Evolutionary conservation across 441 rosid species (phyloP), one percentile per base, ranked within the genome.

Genomic region (Eugenia klotzschiana): DNA sequence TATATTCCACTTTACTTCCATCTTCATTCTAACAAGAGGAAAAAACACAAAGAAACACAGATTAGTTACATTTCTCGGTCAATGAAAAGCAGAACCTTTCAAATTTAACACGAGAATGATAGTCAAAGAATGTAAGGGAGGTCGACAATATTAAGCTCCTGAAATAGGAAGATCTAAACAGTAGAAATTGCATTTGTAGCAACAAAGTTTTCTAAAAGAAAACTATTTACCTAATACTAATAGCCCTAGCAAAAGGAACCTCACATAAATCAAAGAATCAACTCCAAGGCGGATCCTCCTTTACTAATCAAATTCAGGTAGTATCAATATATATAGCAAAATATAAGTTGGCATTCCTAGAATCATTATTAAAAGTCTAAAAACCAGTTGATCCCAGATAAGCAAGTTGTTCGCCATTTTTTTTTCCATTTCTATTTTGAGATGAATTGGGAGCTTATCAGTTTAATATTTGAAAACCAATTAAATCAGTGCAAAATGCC

Each of bases 1-100:
- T 91, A 89, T 95, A 96, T 50, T 96, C 99, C 33, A 89, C 89
- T 87, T 96, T 94, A 14, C 95, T 93, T 84, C 98, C 96, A 88
- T 94, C 99, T 81, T 94, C 99, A 57, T 93, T 94, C 98, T 96
- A 60, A 60, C 41, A 60, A 60, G 41, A 60, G 7, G 18, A 2
- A 14, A 29, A 60, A 60, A 29, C 2, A 60, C 6, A 29, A 3
- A 60, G 23, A 60, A 60, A 29, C 8, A 29, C 41, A 60, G 72
- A 22, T 60, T 8, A 29, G 73, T 60, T 29, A 29, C 13, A 29
- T 60, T 60, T 29, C 7, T 16, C 8, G 43, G 13, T 8, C 12
- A 60, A 8, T 60, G 1, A 29, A 60, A 33, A 6, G 29, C 1
- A 54, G 43, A 25, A 37, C n/a, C 9, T 7, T 37, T 69, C 23